Conservation (phyloP, 805 yeast genomes). For the Jamesozyma gamospora region DNA sequence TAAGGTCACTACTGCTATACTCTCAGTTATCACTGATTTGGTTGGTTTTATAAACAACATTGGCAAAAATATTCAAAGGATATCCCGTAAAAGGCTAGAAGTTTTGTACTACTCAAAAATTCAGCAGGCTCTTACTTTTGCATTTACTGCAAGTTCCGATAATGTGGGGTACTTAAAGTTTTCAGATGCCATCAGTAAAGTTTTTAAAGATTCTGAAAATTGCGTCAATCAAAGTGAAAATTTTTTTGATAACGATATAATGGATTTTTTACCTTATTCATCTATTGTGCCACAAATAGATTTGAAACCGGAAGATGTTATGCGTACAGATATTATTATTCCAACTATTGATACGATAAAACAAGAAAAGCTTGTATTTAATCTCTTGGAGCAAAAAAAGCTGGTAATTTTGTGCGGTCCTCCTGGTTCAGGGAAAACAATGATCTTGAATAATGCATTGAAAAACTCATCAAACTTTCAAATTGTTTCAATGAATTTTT, state of each 20-base stretch:
- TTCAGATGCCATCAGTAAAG: constrained; percentile 4
- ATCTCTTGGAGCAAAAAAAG: constrained; percentile 44
- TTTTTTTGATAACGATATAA: constrained; percentile 35
- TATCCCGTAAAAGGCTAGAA: not conserved
- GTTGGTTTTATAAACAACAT: not conserved
- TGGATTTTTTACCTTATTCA: constrained; percentile 38
- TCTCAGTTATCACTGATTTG: not conserved
- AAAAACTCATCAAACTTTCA: constrained; percentile 47
- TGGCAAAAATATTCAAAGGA: not conserved
- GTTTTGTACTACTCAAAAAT: not conserved
- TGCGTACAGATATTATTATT: constrained; percentile 53
- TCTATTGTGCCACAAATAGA: constrained; percentile 33
- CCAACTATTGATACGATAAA: constrained; percentile 71
- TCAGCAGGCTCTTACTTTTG: constrained; percentile 7
- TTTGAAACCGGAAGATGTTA: constrained; percentile 50
- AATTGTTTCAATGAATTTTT: constrained; percentile 65
- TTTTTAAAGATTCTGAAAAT: not conserved
- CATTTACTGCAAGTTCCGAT: constrained; percentile 34
- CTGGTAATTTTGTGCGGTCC: constrained; percentile 84
- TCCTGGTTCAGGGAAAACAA: constrained; percentile 95
- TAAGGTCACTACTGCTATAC: not conserved
- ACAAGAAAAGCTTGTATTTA: constrained; percentile 52
- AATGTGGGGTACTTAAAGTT: constrained; percentile 25
- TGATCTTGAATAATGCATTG: constrained; percentile 69
- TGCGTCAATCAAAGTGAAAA: not conserved